phyloP scores from a whole-genome alignment of 2,329 filamentous ascomycete genomes.

The Gnomoniopsis sp. region DNA sequence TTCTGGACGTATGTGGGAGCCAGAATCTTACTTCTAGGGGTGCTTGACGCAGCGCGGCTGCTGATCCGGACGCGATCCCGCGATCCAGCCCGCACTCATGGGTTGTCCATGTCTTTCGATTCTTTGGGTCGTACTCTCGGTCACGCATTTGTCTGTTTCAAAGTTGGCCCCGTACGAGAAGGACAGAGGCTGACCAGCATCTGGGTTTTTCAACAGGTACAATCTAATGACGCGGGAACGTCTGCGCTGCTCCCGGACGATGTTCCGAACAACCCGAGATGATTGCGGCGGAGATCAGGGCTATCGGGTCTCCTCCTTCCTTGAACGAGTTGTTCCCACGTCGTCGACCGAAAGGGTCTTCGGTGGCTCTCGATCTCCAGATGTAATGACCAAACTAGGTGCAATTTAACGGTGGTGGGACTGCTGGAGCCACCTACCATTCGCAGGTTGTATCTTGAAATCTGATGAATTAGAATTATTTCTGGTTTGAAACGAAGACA shows the following conservation, averaged over 20 bases:
- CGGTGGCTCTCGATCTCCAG: constrained; percentile 19
- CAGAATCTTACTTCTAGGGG: background rate
- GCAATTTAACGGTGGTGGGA: constrained; percentile 19
- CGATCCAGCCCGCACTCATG: constrained; percentile 6
- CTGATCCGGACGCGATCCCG: constrained; percentile 6
- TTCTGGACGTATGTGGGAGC: constrained; percentile 1
- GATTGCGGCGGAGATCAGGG: background rate
- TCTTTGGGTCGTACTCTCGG: background rate
- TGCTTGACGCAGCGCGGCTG: background rate
- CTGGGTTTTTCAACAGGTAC: background rate
- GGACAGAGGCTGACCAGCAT: background rate
- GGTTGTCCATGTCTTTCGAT: constrained; percentile 3
- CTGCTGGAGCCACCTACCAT: constrained; percentile 5
- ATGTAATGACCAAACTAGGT: constrained; percentile 13
- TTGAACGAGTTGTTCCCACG: background rate
- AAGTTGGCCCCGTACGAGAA: background rate
- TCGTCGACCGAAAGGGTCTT: constrained; percentile 1
- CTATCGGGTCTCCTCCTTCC: background rate
- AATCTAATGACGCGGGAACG: background rate
- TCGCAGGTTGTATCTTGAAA: constrained; percentile 7
- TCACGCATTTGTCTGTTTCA: constrained; percentile 15
- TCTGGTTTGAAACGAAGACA: background rate
- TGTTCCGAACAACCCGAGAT: background rate
- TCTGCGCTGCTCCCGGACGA: background rate
- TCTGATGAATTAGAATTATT: background rate